Evolutionary conservation across 2,329 filamentous ascomycete species (phyloP).

Genomic region (Pseudogymnoascus sp.): DNA sequence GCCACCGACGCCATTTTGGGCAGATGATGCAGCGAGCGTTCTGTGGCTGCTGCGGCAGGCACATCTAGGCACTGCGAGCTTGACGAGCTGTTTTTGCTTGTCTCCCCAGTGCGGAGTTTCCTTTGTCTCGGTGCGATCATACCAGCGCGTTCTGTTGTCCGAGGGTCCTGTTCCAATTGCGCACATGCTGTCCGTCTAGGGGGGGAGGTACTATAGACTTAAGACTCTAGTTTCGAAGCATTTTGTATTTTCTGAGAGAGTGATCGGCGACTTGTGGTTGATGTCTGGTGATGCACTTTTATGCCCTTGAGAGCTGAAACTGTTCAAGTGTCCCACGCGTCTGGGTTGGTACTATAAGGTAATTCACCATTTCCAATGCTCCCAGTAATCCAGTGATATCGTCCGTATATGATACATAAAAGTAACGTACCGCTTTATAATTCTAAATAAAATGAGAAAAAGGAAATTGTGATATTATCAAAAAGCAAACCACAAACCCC

Average conservation of each 20-base stretch:
- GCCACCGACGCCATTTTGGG: neutral
- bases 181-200: slow-evolving; percentile 1
- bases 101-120: neutral
- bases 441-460: neutral
- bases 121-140: neutral
- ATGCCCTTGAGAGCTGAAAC: neutral
- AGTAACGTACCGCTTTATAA: neutral
- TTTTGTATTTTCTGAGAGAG: neutral
- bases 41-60: neutral
- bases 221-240: slow-evolving; percentile 3
- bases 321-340: neutral
- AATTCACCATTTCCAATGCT: neutral
- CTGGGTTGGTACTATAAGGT: neutral
- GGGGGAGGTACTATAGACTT: neutral
- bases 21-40: neutral
- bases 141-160: slow-evolving; percentile 3
- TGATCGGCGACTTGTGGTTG: neutral
- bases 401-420: neutral
- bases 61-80: slow-evolving; percentile 1
- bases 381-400: neutral
- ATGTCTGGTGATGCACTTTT: neutral
- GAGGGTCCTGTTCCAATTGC: neutral
- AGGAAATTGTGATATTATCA: slow-evolving; percentile 1
- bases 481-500: neutral
- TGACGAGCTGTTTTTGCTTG: neutral